Base-by-base conservation (phyloP, 345 rosid species). In the Cardamine occulta region DNA sequence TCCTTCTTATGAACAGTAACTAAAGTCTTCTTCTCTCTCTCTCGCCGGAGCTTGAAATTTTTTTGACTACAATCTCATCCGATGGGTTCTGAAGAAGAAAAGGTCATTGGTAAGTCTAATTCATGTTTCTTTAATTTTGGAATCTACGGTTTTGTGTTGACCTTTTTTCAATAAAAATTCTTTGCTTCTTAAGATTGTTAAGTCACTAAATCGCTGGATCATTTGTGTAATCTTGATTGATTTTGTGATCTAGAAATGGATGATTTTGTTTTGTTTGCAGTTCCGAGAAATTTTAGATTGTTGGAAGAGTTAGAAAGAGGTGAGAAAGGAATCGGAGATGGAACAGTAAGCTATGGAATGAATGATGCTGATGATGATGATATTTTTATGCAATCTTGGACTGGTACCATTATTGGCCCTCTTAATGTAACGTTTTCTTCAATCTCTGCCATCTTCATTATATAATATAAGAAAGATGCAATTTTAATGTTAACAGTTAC, bases 301-400 rank as follows among this genome's bases (percentile, higher is more conserved):
- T 76, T 91, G 75, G 93, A 91, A 81, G 97, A 86, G 78, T 93
- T 90, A 70, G 96, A 90, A 75, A 92, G 91, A 49, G 96, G 96
- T 68, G 93, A 90, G 85, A 90, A 90, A 76, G 93, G 93, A 56
- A 88, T 90, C 32, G 93, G 93, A 8, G 96, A 91, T 57, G 96
- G 96, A 6, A 85, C 93, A 5, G 93, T 91, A 57, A 90, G 96
- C 85, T 90, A 90, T 78, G 96, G 96, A 68, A 88, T 88, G 96
- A 93, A 90, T 79, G 93, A 90, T 23, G 91, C 88, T 28, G 31
- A 28, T 28, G 31, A 28, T 28, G 31, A 90, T 72, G 96, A 90
- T 76, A 88, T 88, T 29, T 80, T 85, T 67, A 90, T 88, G 96
- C 91, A 88, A 55, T 88, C 96, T 45, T 90, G 96, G 96, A 90